Base-by-base conservation (phyloP, 2,329 filamentous ascomycete genomes). In the Leptographium procerum region DNA sequence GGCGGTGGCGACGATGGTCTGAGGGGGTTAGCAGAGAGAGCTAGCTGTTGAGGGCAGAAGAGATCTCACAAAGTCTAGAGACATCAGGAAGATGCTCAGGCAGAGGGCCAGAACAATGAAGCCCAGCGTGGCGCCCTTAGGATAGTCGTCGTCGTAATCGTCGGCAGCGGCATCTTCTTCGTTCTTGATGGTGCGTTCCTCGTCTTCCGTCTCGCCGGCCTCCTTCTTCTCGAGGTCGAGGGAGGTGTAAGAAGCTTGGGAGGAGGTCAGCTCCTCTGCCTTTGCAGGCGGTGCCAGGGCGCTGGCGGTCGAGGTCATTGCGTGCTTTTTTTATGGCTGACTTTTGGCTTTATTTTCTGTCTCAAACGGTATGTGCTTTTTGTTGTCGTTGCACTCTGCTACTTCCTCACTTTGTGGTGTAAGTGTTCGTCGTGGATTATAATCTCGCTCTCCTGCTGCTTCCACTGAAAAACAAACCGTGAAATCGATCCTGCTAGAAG, bases 1-100 rank as follows among this genome's bases (percentile, higher is more conserved):
- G 11, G 78, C 79, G 0, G 78, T 81, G 4, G 77, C 77, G n/a
- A 82, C 75, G 58, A 82, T 82, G 16, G 78, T 81, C 73, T 64
- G 57, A 8, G 19, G 24, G 29, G 31, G n/a, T 29, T 19, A 9
- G 16, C 40, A n/a, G 14, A 43, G 6, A 5, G 19, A 19, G 40
- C 31, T n/a, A n/a, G n/a, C n/a, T n/a, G 59, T 70, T 73, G 43
- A 79, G 66, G 40, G 29, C 10, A 22, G 33, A 2, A 10, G 10
- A 19, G 29, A 10, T 65, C 68, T 47, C 63, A 75, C 72, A 70
- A 75, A 74, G 50, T 79, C 76, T 13, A 80, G 70, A 54, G 76
- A 71, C 54, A 77, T 69, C n/a, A 80, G 69, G 63, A 80, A 80
- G 54, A 80, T 71, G 59, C 70, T 72, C 45, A 80, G 66, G 9